A percentile compares a stretch with the other conserved stretches of the same genome.
Conservation (phyloP, 257 asterid genomes). For the Agastache rugosa region DNA sequence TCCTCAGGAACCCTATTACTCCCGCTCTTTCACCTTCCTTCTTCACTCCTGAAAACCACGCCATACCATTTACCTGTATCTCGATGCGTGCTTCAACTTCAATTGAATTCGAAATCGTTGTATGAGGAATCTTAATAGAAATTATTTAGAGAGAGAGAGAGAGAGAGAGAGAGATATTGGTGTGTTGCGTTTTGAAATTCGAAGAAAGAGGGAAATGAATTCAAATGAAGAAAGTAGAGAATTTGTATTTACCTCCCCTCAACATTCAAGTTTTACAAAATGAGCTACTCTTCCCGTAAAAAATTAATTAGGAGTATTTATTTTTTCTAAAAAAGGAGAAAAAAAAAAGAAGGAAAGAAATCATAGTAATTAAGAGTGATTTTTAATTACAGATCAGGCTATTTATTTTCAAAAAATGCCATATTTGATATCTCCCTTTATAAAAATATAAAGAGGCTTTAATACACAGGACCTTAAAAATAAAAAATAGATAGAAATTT, state of each 20-base stretch:
- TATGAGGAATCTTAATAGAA: conserved; percentile 3
- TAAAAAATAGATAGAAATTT: too few relatives aligned
- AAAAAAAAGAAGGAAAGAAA: too few relatives aligned
- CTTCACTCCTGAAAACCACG: conserved; percentile 41
- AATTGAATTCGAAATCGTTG: conserved; percentile 33
- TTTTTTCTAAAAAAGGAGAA: too few relatives aligned
- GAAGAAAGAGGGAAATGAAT: conserved; percentile 55
- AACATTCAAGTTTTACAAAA: conserved; percentile 10
- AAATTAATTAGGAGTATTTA: too few relatives aligned
- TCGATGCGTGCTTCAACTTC: background rate
- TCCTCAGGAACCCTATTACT: conserved; percentile 39
- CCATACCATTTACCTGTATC: conserved; percentile 38
- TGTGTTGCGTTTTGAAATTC: conserved; percentile 50
- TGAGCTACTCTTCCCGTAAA: background rate
- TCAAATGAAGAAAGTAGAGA: conserved; percentile 24
- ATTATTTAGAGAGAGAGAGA: conserved; percentile 32
- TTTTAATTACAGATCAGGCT: too few relatives aligned
- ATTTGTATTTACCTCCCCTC: conserved; percentile 27
- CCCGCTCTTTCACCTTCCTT: conserved; percentile 37
- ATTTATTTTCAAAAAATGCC: too few relatives aligned
- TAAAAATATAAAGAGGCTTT: too few relatives aligned
- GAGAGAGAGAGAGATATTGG: conserved; percentile 33
- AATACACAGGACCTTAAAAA: too few relatives aligned
- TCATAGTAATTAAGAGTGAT: too few relatives aligned
- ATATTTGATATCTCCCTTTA: too few relatives aligned